Evolutionary conservation across 768 basidiomycete genomes (phyloP), one percentile per base, ranked within the genome.

Genomic region (Collybiopsis luxurians): DNA sequence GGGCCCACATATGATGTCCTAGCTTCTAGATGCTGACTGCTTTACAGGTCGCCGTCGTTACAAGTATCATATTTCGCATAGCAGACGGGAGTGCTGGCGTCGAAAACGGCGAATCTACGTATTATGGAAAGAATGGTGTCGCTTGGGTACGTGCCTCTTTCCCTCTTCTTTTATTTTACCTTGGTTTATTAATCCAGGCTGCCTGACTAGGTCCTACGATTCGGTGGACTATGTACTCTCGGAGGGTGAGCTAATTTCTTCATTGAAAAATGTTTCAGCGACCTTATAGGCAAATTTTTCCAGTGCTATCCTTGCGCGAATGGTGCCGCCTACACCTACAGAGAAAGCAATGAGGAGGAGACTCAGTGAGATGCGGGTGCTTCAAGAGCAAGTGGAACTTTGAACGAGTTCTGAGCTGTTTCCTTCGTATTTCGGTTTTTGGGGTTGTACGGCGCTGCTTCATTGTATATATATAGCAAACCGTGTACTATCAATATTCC

Each of bases 141-240:
- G 92, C 89, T 2, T 97, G 95, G 94, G 90, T 96, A 5, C 13
- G 31, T n/a, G n/a, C n/a, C n/a, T n/a, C n/a, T n/a, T n/a, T n/a
- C n/a, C n/a, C 73, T 34, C 6, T 34, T 13, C 6, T 34, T 13
- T 34, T 34, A 34, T 34, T 98, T 17, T 96, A 19, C 5, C n/a
- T 9, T 44, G 43, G n/a, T n/a, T 34, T 5, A 34, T 6, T 34
- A 34, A 34, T n/a, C n/a, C n/a, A n/a, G n/a, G n/a, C 31, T 34
- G 31, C 31, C 13, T 34, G n/a, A n/a, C 13, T 34, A 34, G 31
- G 31, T 34, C 13, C 24, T 54, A 43, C 39, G 53, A 27, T 54
- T 96, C 64, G 95, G 95, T 48, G 95, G 95, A 36, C 66, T 92
- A 9, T 93, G 90, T 68, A 86, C 95, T 0, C 71, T 97, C 57